A percentile compares a stretch with the other conserved stretches of the same genome.
Conservation (phyloP, 148 eudicot species). For the Polygonum maritimum region DNA sequence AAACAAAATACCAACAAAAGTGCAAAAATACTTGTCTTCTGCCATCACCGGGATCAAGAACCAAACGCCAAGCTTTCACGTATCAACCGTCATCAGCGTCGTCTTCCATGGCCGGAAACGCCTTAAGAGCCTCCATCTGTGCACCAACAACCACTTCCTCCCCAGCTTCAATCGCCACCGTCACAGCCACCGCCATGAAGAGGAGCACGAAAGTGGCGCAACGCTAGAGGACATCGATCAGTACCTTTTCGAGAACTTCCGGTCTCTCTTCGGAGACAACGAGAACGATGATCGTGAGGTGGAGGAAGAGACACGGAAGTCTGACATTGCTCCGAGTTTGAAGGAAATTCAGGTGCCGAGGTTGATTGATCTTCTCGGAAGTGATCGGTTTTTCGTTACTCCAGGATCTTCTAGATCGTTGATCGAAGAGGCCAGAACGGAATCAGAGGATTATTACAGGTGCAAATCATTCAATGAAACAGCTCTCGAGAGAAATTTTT, state of each 20-base stretch:
- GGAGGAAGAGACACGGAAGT: not conserved
- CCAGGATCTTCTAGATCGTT: conserved; percentile 37
- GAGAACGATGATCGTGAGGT: not conserved
- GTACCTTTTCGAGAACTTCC: conserved; percentile 11
- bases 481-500: not conserved
- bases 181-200: too few species aligned
- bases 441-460: not conserved
- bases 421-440: conserved; percentile 16
- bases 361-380: conserved; percentile 24
- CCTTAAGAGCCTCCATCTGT: not conserved
- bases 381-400: conserved; percentile 35
- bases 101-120: not conserved
- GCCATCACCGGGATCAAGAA: not conserved
- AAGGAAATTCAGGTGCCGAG: conserved; percentile 32
- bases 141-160: not conserved
- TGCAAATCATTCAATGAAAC: not conserved
- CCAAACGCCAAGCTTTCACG: not conserved
- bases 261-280: conserved; percentile 6
- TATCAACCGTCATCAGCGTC: not conserved
- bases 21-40: not conserved
- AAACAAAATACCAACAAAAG: not conserved
- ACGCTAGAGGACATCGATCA: conserved; percentile 14
- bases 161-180: too few species aligned
- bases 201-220: not conserved
- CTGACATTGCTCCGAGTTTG: not conserved